Percentiles rank a stretch among this genome's conserved stretches.
Evolutionary conservation across 2,329 filamentous ascomycete genomes (phyloP).

Genomic region (Neurospora crassa): DNA sequence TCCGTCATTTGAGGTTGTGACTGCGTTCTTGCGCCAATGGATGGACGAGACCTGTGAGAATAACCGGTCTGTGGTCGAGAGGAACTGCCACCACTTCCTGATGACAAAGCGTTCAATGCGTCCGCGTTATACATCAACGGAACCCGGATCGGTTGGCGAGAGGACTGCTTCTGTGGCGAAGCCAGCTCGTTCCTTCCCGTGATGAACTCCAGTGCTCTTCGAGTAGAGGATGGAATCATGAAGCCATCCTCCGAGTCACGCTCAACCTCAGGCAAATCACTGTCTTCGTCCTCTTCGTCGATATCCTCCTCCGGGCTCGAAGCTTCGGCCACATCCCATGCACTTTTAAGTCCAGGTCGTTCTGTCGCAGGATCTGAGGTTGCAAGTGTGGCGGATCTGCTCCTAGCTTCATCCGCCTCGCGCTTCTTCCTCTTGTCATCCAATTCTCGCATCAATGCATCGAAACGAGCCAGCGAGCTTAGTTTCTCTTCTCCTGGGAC

Average conservation of each 20-base stretch:
- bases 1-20: conserved; percentile 23
- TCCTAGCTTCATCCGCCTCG: conserved; percentile 23
- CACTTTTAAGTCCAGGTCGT: conserved; percentile 32
- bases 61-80: conserved; percentile 45
- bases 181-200: conserved; percentile 30
- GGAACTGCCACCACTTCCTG: neutral
- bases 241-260: conserved; percentile 14
- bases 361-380: conserved; percentile 16
- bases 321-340: conserved; percentile 41
- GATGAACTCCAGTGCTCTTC: conserved; percentile 42
- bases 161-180: conserved; percentile 16
- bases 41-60: conserved; percentile 16
- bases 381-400: conserved; percentile 13
- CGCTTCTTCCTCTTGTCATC: conserved; percentile 40
- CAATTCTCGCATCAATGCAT: conserved; percentile 53
- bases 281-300: conserved; percentile 32
- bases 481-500: conserved; percentile 51
- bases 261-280: conserved; percentile 21
- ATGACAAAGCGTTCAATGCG: conserved; percentile 20
- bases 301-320: conserved; percentile 32
- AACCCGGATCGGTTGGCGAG: conserved; percentile 21
- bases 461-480: conserved; percentile 55
- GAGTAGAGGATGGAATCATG: conserved; percentile 24
- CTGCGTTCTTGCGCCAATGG: neutral
- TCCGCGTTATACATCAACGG: conserved; percentile 27